These are phyloP conservation scores for Eutrema salsugineum DNA, from an alignment of 441 rosid species.

Conservation along the genomic window DNA sequence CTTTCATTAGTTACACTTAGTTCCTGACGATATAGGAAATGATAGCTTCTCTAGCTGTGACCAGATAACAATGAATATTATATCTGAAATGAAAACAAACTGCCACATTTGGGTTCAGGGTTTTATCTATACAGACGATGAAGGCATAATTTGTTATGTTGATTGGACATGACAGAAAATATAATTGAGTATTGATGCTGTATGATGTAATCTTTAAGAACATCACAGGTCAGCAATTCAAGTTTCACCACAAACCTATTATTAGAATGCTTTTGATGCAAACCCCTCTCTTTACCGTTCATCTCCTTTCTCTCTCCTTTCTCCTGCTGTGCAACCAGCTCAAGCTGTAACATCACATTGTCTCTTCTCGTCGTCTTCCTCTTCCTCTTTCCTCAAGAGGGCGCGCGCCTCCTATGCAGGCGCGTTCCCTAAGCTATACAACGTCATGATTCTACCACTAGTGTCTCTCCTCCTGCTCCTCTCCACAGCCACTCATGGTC, in stretches of 20 bases:
- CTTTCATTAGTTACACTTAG: neutral
- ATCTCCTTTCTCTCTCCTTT: constrained; percentile 5
- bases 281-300: constrained; percentile 27
- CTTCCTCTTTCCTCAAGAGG: constrained; percentile 1
- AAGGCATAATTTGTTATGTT: neutral
- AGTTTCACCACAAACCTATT: constrained; percentile 24
- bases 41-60: neutral
- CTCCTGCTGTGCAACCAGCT: constrained; percentile 24
- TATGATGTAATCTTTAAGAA: constrained; percentile 15
- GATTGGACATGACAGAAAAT: neutral
- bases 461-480: constrained; percentile 14
- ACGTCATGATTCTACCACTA: constrained; percentile 19
- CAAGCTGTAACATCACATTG: constrained; percentile 19
- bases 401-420: constrained; percentile 21
- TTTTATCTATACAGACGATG: neutral
- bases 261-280: constrained; percentile 19
- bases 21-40: neutral
- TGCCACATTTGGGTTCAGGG: neutral
- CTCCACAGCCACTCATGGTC: constrained; percentile 2
- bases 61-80: neutral
- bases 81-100: neutral
- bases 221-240: constrained; percentile 23
- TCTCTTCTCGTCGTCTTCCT: neutral
- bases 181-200: neutral
- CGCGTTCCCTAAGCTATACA: neutral